These are phyloP conservation scores for Phialocephala subalpina DNA, from an alignment of 2,329 filamentous ascomycete genomes.

Conservation along the genomic window DNA sequence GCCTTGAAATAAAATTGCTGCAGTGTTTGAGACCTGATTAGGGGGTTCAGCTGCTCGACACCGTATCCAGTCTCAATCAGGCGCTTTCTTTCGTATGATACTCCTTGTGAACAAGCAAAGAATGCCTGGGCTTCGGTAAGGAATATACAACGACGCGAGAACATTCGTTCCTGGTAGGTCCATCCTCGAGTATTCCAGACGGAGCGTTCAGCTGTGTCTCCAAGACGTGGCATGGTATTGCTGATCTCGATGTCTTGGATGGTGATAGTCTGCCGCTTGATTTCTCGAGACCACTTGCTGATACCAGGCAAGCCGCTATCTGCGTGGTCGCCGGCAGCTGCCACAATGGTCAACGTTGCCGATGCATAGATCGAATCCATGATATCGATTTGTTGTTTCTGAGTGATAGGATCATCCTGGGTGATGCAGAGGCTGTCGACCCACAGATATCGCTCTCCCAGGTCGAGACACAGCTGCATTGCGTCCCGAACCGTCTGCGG, in stretches of 20 bases:
- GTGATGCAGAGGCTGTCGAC: conserved; percentile 16
- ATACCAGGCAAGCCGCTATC: conserved; percentile 18
- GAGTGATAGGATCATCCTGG: conserved; percentile 13
- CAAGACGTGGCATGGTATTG: conserved; percentile 15
- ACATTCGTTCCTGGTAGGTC: conserved; percentile 17
- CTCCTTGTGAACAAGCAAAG: conserved; percentile 12
- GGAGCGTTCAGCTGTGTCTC: conserved; percentile 12
- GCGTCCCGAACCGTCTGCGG: conserved; percentile 18
- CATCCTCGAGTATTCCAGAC: conserved; percentile 22
- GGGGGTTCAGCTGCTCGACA: not conserved
- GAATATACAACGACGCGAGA: conserved; percentile 14
- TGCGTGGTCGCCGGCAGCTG: conserved; percentile 12
- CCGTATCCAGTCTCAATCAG: not conserved
- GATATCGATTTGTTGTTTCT: conserved; percentile 18
- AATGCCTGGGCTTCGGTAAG: conserved; percentile 16
- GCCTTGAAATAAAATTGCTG: not conserved
- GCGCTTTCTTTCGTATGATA: conserved; percentile 1
- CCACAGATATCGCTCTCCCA: conserved; percentile 18
- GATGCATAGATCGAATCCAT: conserved; percentile 22
- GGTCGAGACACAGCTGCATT: conserved; percentile 14
- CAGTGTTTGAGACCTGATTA: not conserved
- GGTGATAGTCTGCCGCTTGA: conserved; percentile 17
- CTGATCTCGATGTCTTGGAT: conserved; percentile 21
- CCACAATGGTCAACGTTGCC: conserved; percentile 17
- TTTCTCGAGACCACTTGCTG: conserved; percentile 10